A percentile compares a stretch with the other conserved stretches of the same genome.
These are phyloP conservation scores for Lactuca sativa DNA, from an alignment of 129 eudicot species.

Conservation along the genomic window DNA sequence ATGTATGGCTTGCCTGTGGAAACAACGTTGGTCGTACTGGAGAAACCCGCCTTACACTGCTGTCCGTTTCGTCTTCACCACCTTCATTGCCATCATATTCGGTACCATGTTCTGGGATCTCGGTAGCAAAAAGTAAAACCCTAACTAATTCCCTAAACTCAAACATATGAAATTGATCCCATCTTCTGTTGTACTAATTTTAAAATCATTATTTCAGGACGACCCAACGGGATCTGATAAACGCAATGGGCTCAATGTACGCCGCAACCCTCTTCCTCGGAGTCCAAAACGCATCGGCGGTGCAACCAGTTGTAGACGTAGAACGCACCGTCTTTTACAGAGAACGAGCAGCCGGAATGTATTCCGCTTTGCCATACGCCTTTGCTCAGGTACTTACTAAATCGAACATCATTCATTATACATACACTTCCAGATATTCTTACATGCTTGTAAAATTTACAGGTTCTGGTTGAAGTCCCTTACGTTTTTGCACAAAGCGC, in stretches of 20 bases:
- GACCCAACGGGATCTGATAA: constrained; percentile 32
- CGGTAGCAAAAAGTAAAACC: constrained; percentile 43
- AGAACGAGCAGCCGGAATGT: constrained; percentile 62
- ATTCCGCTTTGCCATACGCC: constrained; percentile 54
- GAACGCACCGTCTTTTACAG: constrained; percentile 57
- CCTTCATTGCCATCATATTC: constrained; percentile 37
- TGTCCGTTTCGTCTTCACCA: constrained; percentile 41
- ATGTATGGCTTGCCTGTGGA: constrained; percentile 53
- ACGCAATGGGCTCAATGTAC: constrained; percentile 61
- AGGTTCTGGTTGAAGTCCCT: constrained; percentile 50
- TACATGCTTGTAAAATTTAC: not conserved
- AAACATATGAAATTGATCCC: not conserved
- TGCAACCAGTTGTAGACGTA: constrained; percentile 49
- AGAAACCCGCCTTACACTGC: constrained; percentile 53
- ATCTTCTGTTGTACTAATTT: not conserved
- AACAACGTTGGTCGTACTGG: constrained; percentile 54
- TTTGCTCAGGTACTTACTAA: constrained; percentile 44
- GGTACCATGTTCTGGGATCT: constrained; percentile 67
- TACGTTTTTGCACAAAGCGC: constrained; percentile 36
- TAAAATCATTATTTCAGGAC: constrained; percentile 18
- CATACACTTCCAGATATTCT: not conserved
- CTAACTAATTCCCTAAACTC: not conserved
- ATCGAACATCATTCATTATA: too few species aligned
- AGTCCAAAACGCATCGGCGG: constrained; percentile 38
- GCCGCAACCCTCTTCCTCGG: constrained; percentile 42